These are phyloP conservation scores for Bryopsis sp. DNA, from an alignment of 139 green algal species.

Conservation along the genomic window DNA sequence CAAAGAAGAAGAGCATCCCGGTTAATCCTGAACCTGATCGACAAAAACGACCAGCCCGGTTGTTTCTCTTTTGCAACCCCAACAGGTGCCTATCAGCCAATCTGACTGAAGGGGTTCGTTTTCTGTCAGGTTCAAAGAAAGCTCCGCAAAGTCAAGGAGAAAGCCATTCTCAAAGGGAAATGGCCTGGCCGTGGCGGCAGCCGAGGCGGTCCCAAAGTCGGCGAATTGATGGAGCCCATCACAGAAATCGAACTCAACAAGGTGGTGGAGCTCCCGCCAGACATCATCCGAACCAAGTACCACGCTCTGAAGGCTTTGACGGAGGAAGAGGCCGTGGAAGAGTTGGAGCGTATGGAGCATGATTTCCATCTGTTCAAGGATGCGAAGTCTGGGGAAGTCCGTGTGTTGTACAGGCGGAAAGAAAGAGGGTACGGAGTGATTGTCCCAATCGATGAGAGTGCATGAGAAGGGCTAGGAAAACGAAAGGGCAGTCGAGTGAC, in stretches of 20 bases:
- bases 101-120: too few species aligned
- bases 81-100: too few species aligned
- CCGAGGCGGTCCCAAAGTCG: not conserved
- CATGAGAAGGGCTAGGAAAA: too few species aligned
- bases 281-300: not conserved
- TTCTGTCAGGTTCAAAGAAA: slow-evolving; percentile 7
- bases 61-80: too few species aligned
- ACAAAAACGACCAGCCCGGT: too few species aligned
- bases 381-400: not conserved
- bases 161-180: not conserved
- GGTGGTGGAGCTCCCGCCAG: not conserved
- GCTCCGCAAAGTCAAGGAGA: slow-evolving; percentile 13
- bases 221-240: not conserved
- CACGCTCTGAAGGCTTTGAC: not conserved
- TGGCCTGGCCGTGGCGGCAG: not conserved
- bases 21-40: too few species aligned
- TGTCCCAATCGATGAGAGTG: not conserved
- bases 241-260: not conserved
- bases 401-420: not conserved
- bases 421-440: not conserved
- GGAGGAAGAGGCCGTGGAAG: not conserved
- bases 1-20: too few species aligned
- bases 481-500: too few species aligned
- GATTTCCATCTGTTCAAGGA: not conserved
- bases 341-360: not conserved